Evolutionary conservation across 106 monocot species (phyloP), one percentile per base, ranked within the genome.

Genomic region (Apostasia ramifera): DNA sequence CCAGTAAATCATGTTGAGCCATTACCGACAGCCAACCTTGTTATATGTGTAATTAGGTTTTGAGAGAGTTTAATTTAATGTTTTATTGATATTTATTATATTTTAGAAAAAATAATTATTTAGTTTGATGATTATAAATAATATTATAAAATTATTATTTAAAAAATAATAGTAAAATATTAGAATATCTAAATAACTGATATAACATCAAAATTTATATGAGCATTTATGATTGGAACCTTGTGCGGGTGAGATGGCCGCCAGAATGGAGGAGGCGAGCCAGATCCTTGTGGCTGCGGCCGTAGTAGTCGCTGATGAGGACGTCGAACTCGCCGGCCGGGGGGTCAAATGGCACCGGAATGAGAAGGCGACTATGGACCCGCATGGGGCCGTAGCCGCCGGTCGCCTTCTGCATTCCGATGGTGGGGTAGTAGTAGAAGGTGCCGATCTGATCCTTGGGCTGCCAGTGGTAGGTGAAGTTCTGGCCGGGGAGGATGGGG

Each of bases 361-460:
- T 83, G 61, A 81, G 83, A 12, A 70, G 67, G 38, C 82, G 80
- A 53, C 78, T 82, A 59, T 81, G 67, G 63, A 85, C 45, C 1
- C 85, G 71, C 52, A 85, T 57, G 37, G 74, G 68, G 9, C 85
- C 78, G 55, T 78, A 85, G 48, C 78, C 85, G 53, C 85, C 85
- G 43, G 68, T 68, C 2, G 81, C 85, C 66, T 75, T 81, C 37
- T 85, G 81, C 68, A 81, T 50, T 53, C 63, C 78, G 44, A 85
- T 10, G 71, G 74, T 71, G n/a, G 81, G 81, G 72, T 60, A 81
- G 75, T 85, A 85, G 71, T 75, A 78, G 74, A 58, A 82, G 74
- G 58, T 75, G 1, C 86, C 86, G 50, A 86, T 86, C 66, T 86
- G 86, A 58, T 81, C 81, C 85, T 85, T 85, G 3, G 71, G 59